phyloP scores from a whole-genome alignment of 1,284 basidiomycete species.

The Anthracocystis setariae region DNA sequence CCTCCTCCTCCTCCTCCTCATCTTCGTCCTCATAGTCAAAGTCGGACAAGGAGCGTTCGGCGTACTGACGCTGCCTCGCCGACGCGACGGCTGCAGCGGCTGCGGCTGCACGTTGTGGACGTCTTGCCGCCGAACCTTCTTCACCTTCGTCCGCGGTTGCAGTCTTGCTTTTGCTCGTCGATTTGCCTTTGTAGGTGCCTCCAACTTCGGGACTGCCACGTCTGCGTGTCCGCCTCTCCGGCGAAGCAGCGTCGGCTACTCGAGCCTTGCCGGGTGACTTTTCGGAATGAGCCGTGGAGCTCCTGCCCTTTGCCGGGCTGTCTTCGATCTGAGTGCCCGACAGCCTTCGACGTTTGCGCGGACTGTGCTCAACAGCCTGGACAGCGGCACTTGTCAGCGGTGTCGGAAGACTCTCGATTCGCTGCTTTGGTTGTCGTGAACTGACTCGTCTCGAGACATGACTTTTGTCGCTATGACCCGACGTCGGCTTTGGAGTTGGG shows the following conservation, averaged over 20 bases:
- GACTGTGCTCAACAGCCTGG: slow-evolving; percentile 15
- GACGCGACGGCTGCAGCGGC: slow-evolving; percentile 25
- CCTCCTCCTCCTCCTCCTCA: slow-evolving; percentile 5
- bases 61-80: slow-evolving; percentile 20
- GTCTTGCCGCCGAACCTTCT: slow-evolving; percentile 4
- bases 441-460: slow-evolving; percentile 18
- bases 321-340: slow-evolving; percentile 12
- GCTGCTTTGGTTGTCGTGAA: slow-evolving; percentile 34
- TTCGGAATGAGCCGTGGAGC: neutral
- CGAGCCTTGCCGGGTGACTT: slow-evolving; percentile 1
- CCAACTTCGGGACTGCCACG: slow-evolving; percentile 20
- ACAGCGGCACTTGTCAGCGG: slow-evolving; percentile 31
- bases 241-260: slow-evolving; percentile 1
- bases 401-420: slow-evolving; percentile 27
- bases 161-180: neutral
- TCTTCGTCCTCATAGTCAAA: slow-evolving; percentile 33
- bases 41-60: slow-evolving; percentile 33
- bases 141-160: neutral
- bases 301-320: slow-evolving; percentile 1
- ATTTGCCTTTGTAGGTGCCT: slow-evolving; percentile 22
- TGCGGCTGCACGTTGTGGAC: slow-evolving; percentile 31
- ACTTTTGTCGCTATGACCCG: neutral
- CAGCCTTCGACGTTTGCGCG: slow-evolving; percentile 20
- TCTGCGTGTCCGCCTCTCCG: slow-evolving; percentile 9
- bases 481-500: slow-evolving; percentile 9